These are phyloP conservation scores for Salix koriyanagi DNA, from an alignment of 345 rosid genomes.

Conservation along the genomic window DNA sequence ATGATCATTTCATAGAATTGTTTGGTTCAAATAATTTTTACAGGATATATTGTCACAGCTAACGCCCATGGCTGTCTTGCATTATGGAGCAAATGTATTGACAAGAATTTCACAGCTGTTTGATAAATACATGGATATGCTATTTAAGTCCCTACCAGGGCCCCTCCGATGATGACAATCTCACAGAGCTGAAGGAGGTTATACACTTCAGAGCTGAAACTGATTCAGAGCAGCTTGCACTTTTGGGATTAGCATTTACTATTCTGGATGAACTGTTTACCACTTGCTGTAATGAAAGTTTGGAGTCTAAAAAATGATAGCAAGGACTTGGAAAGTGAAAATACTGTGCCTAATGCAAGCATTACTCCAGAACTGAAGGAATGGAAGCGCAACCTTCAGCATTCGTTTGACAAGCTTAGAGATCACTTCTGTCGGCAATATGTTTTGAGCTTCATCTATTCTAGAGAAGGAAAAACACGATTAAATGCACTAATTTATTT, in stretches of 20 bases:
- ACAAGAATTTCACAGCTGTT: conserved; percentile 68
- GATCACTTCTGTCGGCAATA: conserved; percentile 95
- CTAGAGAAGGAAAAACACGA: conserved; percentile 83
- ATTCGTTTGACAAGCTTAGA: conserved; percentile 81
- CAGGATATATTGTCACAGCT: conserved; percentile 90
- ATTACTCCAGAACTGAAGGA: conserved; percentile 69
- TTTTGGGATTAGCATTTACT: conserved; percentile 91
- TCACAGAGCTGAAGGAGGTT: conserved; percentile 69
- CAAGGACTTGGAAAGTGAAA: conserved; percentile 43
- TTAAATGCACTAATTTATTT: conserved; percentile 75
- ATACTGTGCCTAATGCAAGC: conserved; percentile 35
- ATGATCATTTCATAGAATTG: conserved; percentile 5
- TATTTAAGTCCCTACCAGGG: conserved; percentile 81
- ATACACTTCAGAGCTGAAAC: conserved; percentile 81
- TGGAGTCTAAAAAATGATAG: conserved; percentile 61
- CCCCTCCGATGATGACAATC: conserved; percentile 84
- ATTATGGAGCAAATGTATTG: conserved; percentile 79
- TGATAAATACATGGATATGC: conserved; percentile 73
- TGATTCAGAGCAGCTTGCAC: conserved; percentile 84
- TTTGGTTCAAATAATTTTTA: conserved; percentile 12
- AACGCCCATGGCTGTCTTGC: conserved; percentile 57
- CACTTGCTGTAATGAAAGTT: conserved; percentile 48
- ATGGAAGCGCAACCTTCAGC: conserved; percentile 83
- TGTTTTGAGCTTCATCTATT: conserved; percentile 89
- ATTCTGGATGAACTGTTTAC: conserved; percentile 75